Evolutionary conservation across 2,329 filamentous ascomycete species (phyloP).

Genomic region (Kalaharituber pfeilii): DNA sequence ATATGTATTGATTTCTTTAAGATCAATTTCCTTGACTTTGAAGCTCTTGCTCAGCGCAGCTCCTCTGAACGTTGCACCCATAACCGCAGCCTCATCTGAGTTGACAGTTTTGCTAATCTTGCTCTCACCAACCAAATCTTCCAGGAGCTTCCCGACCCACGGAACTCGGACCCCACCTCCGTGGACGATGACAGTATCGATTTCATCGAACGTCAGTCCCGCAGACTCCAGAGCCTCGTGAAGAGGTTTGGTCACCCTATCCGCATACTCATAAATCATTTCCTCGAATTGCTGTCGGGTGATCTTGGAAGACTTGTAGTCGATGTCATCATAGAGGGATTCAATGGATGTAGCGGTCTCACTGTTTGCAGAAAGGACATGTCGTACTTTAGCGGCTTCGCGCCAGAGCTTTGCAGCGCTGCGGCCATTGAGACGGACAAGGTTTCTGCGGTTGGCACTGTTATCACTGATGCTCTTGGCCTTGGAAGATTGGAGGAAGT

Average conservation of each 20-base stretch:
- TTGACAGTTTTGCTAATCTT: conserved; percentile 92
- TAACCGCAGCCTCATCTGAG: conserved; percentile 87
- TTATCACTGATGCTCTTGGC: conserved; percentile 29
- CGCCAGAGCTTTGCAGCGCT: conserved; percentile 82
- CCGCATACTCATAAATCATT: conserved; percentile 49
- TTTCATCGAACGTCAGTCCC: conserved; percentile 52
- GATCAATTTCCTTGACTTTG: conserved; percentile 89
- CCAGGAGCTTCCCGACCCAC: conserved; percentile 76
- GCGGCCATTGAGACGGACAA: conserved; percentile 58
- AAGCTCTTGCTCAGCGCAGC: conserved; percentile 87
- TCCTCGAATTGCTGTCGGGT: conserved; percentile 64
- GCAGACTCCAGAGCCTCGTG: conserved; percentile 57
- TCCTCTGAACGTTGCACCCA: conserved; percentile 87
- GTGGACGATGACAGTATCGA: conserved; percentile 84
- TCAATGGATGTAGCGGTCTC: conserved; percentile 70
- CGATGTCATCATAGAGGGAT: conserved; percentile 74
- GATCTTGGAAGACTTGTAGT: conserved; percentile 61
- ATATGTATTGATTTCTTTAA: conserved; percentile 60
- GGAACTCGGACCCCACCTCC: conserved; percentile 81
- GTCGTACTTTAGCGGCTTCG: conserved; percentile 70
- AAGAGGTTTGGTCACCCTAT: conserved; percentile 51
- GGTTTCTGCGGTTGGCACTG: conserved; percentile 37
- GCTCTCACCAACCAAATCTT: conserved; percentile 48
- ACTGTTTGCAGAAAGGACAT: conserved; percentile 82
- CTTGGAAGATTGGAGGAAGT: conserved; percentile 51